Percentiles rank a stretch among this genome's conserved stretches.
These are phyloP conservation scores for Fusarium paranaense DNA, from an alignment of 2,329 filamentous ascomycete genomes.

Conservation along the genomic window DNA sequence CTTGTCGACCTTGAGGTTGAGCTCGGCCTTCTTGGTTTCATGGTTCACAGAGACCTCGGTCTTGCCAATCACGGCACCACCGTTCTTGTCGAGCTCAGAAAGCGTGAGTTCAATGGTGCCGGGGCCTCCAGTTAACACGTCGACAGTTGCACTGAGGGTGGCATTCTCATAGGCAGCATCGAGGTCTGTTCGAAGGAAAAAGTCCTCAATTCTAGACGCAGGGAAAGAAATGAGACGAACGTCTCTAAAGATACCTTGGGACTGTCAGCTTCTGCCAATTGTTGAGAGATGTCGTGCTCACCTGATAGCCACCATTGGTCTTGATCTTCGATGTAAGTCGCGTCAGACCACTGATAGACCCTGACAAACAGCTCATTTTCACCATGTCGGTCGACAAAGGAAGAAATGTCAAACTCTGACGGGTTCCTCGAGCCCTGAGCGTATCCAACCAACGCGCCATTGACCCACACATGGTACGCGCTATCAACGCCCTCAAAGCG, in stretches of 20 bases:
- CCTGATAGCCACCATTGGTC: conserved; percentile 77
- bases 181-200: conserved; percentile 67
- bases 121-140: conserved; percentile 50
- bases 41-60: conserved; percentile 41
- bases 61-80: conserved; percentile 50
- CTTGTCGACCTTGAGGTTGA: conserved; percentile 59
- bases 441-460: conserved; percentile 73
- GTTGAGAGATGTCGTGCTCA: conserved; percentile 63
- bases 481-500: conserved; percentile 80
- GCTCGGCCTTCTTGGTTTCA: conserved; percentile 52
- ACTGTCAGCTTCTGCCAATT: conserved; percentile 30
- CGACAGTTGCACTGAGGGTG: conserved; percentile 57
- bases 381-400: conserved; percentile 53
- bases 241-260: conserved; percentile 73
- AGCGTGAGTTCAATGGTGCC: conserved; percentile 57
- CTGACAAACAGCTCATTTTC: conserved; percentile 69
- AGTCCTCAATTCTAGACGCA: conserved; percentile 67
- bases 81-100: conserved; percentile 49
- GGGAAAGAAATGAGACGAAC: conserved; percentile 72
- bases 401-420: conserved; percentile 75
- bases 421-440: conserved; percentile 76
- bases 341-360: conserved; percentile 79
- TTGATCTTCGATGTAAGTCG: conserved; percentile 76
- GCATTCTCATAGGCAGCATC: conserved; percentile 64
- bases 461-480: conserved; percentile 77